phyloP scores from a whole-genome alignment of 2,329 filamentous ascomycete genomes.

The Helminthosporium solani region DNA sequence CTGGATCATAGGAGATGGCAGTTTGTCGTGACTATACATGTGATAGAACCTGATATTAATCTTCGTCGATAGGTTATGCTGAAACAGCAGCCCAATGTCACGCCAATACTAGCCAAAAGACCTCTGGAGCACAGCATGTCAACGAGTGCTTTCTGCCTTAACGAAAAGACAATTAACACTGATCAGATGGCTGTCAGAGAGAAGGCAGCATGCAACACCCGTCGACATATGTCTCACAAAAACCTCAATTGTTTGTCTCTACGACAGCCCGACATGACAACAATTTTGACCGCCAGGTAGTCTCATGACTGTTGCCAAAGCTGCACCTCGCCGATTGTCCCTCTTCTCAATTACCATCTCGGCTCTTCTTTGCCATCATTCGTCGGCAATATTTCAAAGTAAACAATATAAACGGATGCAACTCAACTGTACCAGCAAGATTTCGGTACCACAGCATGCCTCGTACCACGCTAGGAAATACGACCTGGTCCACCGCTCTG shows the following conservation, averaged over 20 bases:
- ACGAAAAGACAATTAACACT: slow-evolving; percentile 22
- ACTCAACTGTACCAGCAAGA: slow-evolving; percentile 1
- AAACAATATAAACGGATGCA: background rate
- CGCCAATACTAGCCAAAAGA: background rate
- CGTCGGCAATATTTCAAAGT: background rate
- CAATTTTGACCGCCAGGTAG: background rate
- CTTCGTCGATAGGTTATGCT: no score
- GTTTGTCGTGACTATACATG: background rate
- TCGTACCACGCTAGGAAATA: background rate
- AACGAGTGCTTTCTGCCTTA: slow-evolving; percentile 1
- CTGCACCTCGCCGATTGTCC: background rate
- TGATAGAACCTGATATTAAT: no score
- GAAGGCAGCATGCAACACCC: slow-evolving; percentile 2
- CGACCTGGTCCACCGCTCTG: background rate
- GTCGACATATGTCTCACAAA: slow-evolving; percentile 8
- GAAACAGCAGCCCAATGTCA: background rate
- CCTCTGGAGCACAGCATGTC: background rate
- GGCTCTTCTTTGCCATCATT: background rate
- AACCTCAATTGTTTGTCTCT: slow-evolving; percentile 3
- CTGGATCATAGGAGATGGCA: background rate
- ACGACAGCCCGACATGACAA: slow-evolving; percentile 4
- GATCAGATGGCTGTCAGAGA: slow-evolving; percentile 18
- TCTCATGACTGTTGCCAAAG: background rate
- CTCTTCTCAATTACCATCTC: background rate
- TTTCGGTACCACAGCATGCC: background rate